phyloP scores from a whole-genome alignment of 371 early-diverging fungal genomes.

The Chytridium lagenaria region DNA sequence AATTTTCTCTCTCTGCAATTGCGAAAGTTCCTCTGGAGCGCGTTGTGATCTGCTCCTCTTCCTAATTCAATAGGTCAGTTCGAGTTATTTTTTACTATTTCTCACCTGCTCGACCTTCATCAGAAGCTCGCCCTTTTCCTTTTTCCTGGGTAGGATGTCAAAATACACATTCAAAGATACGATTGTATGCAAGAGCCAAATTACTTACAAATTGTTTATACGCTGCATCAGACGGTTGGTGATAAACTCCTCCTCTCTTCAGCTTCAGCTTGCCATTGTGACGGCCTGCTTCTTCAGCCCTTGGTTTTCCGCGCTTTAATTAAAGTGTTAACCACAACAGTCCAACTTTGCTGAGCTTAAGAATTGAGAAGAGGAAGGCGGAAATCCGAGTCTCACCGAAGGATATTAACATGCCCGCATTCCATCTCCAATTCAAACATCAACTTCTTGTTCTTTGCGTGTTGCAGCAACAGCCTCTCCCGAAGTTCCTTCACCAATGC shows the following conservation, averaged over 20 bases:
- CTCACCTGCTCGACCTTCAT: conserved; percentile 43
- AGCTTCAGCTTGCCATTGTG: conserved; percentile 41
- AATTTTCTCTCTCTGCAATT: conserved; percentile 50
- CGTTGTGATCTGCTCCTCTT: conserved; percentile 50
- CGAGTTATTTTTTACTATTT: neutral
- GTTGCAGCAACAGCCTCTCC: conserved; percentile 28
- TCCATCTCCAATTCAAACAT: conserved; percentile 50
- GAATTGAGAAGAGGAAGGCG: no score
- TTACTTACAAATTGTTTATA: conserved; percentile 37
- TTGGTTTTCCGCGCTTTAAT: conserved; percentile 42
- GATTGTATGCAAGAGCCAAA: no score
- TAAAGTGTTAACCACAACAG: neutral
- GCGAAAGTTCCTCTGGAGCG: conserved; percentile 44
- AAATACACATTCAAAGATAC: no score
- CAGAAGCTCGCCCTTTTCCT: conserved; percentile 50
- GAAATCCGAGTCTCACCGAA: conserved; percentile 29
- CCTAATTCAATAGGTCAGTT: conserved; percentile 14
- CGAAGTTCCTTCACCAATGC: conserved; percentile 24
- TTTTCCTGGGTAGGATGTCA: no score
- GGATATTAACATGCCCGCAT: conserved; percentile 45
- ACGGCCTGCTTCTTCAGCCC: conserved; percentile 43
- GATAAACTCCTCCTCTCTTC: conserved; percentile 50
- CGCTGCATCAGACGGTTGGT: conserved; percentile 46
- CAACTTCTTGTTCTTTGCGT: conserved; percentile 38
- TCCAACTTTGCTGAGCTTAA: no score